Conservation (phyloP, 495 filamentous ascomycete genomes). For the Thermothielavioides terrestris region DNA sequence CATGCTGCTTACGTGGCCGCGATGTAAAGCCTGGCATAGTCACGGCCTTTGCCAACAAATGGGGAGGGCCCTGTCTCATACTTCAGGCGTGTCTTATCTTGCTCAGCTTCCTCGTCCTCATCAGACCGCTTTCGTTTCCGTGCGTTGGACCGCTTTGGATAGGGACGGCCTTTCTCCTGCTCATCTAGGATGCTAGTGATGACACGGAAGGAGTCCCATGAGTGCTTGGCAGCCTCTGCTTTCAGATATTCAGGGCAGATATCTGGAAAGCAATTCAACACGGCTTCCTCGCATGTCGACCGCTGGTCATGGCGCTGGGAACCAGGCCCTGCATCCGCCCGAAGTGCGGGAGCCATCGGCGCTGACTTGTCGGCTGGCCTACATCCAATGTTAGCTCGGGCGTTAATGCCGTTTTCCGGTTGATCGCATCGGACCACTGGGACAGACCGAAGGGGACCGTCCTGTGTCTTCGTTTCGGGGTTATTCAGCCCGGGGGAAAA, state of each 20-base stretch:
- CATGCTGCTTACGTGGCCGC: slow-evolving; percentile 10
- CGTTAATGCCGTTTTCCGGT: neutral
- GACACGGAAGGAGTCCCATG: slow-evolving; percentile 12
- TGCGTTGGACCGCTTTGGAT: slow-evolving; percentile 21
- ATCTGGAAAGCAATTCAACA: slow-evolving; percentile 31
- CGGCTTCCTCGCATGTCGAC: slow-evolving; percentile 14
- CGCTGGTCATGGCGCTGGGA: neutral
- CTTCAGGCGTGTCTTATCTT: slow-evolving; percentile 6
- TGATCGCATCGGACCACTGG: too few relatives aligned
- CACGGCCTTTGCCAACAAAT: neutral
- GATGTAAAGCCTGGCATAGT: slow-evolving; percentile 10
- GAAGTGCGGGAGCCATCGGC: slow-evolving; percentile 1
- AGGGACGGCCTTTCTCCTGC: slow-evolving; percentile 25
- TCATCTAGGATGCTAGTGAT: slow-evolving; percentile 25
- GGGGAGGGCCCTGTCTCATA: neutral
- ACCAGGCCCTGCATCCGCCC: neutral
- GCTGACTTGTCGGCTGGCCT: neutral
- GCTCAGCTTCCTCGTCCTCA: slow-evolving; percentile 8
- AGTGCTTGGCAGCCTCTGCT: slow-evolving; percentile 4
- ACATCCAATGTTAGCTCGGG: neutral
- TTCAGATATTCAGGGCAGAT: slow-evolving; percentile 29
- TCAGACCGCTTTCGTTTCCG: slow-evolving; percentile 31
- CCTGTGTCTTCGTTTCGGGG: too few relatives aligned
- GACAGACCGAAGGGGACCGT: too few relatives aligned
- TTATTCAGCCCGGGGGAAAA: too few relatives aligned